A percentile compares a stretch with the other conserved stretches of the same genome.
Conservation (phyloP, 2,329 filamentous ascomycete genomes). For the Claviceps monticola region DNA sequence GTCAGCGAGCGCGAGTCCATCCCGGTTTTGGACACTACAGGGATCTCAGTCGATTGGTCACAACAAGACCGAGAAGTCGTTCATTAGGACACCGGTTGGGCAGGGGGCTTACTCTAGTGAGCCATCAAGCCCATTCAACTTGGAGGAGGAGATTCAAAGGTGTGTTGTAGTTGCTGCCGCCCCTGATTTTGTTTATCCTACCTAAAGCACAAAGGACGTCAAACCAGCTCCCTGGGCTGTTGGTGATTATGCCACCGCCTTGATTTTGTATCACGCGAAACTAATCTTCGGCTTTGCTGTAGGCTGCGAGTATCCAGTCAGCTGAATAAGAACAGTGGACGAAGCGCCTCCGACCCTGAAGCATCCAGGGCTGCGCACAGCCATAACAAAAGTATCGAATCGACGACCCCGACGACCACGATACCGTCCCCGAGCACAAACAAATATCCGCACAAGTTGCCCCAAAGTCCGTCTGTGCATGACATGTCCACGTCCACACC, state of each 20-base stretch:
- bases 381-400: conserved; percentile 22
- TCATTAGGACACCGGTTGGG: conserved; percentile 7
- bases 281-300: not conserved
- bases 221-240: not conserved
- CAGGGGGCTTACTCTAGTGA: conserved; percentile 23
- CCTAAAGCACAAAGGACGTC: not conserved
- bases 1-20: conserved; percentile 26
- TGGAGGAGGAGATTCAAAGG: conserved; percentile 19
- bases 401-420: conserved; percentile 34
- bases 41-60: conserved; percentile 13
- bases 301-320: conserved; percentile 15
- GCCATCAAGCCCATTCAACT: conserved; percentile 21
- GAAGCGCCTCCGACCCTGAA: conserved; percentile 30
- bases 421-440: conserved; percentile 23
- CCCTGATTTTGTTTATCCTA: not conserved
- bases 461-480: conserved; percentile 69
- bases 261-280: not conserved
- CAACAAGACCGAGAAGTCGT: conserved; percentile 3
- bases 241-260: not conserved
- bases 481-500: conserved; percentile 92
- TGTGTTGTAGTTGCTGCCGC: conserved; percentile 14
- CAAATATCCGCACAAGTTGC: conserved; percentile 27
- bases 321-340: conserved; percentile 42
- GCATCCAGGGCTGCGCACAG: conserved; percentile 29
- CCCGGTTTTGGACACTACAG: conserved; percentile 10